Evolutionary conservation across 345 rosid species (phyloP), one percentile per base, ranked within the genome.

Genomic region (rapeseed (Brassica napus)): DNA sequence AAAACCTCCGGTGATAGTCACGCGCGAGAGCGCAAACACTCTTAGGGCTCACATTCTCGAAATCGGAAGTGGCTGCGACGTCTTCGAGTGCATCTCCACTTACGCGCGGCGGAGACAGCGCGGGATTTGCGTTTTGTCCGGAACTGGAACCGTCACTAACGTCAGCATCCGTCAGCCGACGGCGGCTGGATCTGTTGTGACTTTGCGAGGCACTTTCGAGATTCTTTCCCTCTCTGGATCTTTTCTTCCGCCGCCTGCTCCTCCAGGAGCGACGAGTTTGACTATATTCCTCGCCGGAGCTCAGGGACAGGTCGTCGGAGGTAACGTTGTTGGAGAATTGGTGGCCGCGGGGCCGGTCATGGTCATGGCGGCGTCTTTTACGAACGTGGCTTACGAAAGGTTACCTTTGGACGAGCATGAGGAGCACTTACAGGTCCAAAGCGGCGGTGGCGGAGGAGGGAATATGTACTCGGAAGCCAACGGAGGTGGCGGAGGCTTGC

Each of bases 1-100:
- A 0, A 94, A 90, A 70, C 97, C 97, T 5, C 95, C 98, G 0
- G 92, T 94, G 30, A 92, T 94, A 23, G 91, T 94, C 68, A 92
- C 98, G n/a, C 79, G 97, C 24, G 98, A 94, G 85, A 94, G 98
- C 77, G 97, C 98, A 15, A 92, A 94, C 85, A 92, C 97, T 7
- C 94, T 94, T 11, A 89, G 97, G 55, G 98, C 97, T 18, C 98
- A 94, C 92, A 92, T 94, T 86, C 88, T 94, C 10, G 98, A 94
- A 79, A 91, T 94, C 2, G 95, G 90, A 66, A 91, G 76, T 83
- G 95, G 98, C 12, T 92, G 91, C 75, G 98, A 94, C 71, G 94
- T 92, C 47, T 92, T 94, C 68, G 97, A 91, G 60, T 88, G 95
- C 35, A 84, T 94, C n/a, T 89, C 95, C 0, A 92, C 84, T 86